Conservation (phyloP, 2,329 filamentous ascomycete species). For the Botrytis aclada region DNA sequence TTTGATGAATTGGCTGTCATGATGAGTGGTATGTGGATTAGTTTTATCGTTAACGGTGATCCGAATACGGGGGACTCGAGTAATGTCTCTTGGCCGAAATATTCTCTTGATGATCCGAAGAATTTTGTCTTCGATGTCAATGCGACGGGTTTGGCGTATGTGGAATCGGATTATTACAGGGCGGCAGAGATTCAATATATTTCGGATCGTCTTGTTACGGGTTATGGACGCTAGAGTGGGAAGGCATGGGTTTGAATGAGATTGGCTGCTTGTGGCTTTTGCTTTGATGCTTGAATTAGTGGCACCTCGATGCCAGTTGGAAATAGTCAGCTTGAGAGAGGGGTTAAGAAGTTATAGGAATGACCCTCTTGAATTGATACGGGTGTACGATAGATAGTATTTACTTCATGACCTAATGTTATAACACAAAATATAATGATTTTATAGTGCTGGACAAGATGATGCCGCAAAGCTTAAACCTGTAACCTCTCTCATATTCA, state of each 20-base stretch:
- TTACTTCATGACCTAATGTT: background rate
- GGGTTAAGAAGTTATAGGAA: background rate
- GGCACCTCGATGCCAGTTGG: background rate
- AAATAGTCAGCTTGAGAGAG: background rate
- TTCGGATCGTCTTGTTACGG: conserved; percentile 8
- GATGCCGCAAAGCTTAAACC: background rate
- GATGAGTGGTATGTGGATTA: conserved; percentile 31
- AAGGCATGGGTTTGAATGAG: background rate
- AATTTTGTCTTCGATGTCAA: conserved; percentile 51
- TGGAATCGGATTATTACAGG: conserved; percentile 47
- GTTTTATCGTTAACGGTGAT: conserved; percentile 28
- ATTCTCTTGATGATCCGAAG: conserved; percentile 40
- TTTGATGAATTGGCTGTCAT: conserved; percentile 24
- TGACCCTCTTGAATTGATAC: background rate
- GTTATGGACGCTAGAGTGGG: background rate
- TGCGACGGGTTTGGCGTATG: conserved; percentile 39
- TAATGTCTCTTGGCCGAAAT: conserved; percentile 43
- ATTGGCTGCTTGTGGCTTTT: background rate
- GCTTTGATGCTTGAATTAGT: background rate
- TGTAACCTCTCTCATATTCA: too few relatives aligned
- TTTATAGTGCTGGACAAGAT: background rate
- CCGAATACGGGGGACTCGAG: conserved; percentile 25
- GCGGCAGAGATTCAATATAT: conserved; percentile 23
- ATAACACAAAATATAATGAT: background rate
- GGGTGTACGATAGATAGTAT: background rate